Conservation (phyloP, 1,139 yeast species). For the Debaryomyces nepalensis region DNA sequence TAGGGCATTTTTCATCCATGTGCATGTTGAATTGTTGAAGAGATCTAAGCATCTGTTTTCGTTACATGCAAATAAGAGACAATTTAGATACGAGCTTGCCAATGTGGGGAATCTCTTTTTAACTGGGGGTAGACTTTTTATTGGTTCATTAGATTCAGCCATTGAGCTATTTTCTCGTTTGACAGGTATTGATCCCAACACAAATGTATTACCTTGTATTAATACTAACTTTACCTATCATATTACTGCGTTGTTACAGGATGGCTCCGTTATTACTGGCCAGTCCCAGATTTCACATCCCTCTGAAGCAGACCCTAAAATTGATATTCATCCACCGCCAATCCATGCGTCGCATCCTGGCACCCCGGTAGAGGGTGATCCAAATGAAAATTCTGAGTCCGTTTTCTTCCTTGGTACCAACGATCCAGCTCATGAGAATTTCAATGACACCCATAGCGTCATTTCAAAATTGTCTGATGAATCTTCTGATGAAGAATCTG, state of each 20-base stretch:
- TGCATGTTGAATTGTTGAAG: conserved; percentile 76
- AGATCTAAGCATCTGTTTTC: conserved; percentile 54
- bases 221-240: conserved; percentile 87
- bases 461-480: conserved; percentile 24
- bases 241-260: conserved; percentile 72
- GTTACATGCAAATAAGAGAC: conserved; percentile 46
- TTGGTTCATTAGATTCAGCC: conserved; percentile 85
- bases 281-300: conserved; percentile 96
- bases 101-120: conserved; percentile 84
- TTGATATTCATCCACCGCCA: conserved; percentile 28
- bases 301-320: conserved; percentile 25
- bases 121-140: conserved; percentile 79
- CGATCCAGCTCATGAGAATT: conserved; percentile 14
- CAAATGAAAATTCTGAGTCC: conserved; percentile 19
- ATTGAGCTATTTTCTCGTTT: conserved; percentile 74
- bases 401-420: conserved; percentile 5
- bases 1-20: conserved; percentile 77
- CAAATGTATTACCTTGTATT: conserved; percentile 76
- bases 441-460: conserved; percentile 5
- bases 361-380: conserved; percentile 32
- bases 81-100: conserved; percentile 75
- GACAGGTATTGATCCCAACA: conserved; percentile 59
- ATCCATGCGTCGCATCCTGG: conserved; percentile 43
- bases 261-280: conserved; percentile 84
- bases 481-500: conserved; percentile 49